phyloP scores from a whole-genome alignment of 1,284 basidiomycete genomes.

The Anthracocystis walkeri region DNA sequence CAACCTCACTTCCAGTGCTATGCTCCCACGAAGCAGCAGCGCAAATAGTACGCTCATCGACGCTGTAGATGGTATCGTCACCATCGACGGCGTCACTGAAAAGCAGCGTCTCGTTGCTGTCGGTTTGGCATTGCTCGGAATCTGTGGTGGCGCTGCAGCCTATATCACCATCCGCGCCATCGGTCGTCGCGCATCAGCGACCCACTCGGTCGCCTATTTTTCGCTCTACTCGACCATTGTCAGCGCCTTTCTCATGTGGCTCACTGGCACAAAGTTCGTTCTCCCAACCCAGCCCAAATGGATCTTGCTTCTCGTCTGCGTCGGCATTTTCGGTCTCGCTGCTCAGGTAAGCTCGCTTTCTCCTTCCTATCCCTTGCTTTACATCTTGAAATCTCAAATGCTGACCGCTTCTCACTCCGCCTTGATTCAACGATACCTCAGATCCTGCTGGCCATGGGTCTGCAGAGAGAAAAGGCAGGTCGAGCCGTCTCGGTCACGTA shows the following conservation, averaged over 20 bases:
- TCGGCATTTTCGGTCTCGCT: constrained; percentile 55
- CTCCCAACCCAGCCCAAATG: constrained; percentile 38
- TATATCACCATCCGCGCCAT: constrained; percentile 79
- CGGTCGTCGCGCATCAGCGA: constrained; percentile 78
- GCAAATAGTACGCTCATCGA: constrained; percentile 7
- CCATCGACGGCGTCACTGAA: constrained; percentile 65
- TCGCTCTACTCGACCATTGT: constrained; percentile 76
- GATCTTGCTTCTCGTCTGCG: constrained; percentile 49
- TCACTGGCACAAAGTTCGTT: constrained; percentile 43
- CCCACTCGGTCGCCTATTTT: constrained; percentile 80
- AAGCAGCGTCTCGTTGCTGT: constrained; percentile 74
- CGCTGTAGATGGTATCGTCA: background rate
- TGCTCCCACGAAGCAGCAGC: constrained; percentile 7
- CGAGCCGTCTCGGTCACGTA: constrained; percentile 47
- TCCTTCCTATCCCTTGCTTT: no score
- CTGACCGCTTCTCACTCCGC: background rate
- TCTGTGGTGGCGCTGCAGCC: constrained; percentile 76
- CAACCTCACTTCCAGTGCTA: constrained; percentile 16
- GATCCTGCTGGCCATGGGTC: constrained; percentile 53
- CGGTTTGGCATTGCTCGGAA: constrained; percentile 75
- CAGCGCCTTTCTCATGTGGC: constrained; percentile 70
- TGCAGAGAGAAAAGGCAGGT: constrained; percentile 56
- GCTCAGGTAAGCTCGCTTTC: constrained; percentile 20
- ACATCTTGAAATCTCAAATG: background rate
- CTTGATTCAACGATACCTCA: constrained; percentile 2